These are phyloP conservation scores for Sugiyamaella qingdaonensis DNA, from an alignment of 805 yeast genomes.

Conservation along the genomic window DNA sequence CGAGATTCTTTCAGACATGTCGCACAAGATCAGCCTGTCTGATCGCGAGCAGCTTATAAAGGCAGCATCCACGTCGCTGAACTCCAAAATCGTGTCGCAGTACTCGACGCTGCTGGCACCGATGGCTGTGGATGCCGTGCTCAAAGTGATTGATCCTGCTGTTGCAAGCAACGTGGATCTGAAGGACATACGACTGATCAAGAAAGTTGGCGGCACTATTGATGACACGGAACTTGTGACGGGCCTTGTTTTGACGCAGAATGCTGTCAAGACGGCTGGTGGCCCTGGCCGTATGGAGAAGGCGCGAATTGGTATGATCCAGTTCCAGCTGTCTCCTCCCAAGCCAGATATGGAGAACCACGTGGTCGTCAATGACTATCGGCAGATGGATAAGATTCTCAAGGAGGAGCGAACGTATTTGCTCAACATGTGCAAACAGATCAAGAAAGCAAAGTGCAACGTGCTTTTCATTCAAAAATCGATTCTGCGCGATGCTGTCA, in stretches of 20 bases:
- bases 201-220: constrained; percentile 95
- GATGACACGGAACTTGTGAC: constrained; percentile 86
- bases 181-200: constrained; percentile 80
- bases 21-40: constrained; percentile 67
- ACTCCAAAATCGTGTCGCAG: constrained; percentile 94
- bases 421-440: constrained; percentile 89
- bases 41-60: constrained; percentile 81
- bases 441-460: constrained; percentile 95
- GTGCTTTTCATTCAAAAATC: constrained; percentile 87
- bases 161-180: constrained; percentile 72
- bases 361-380: constrained; percentile 93
- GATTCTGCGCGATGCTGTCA: constrained; percentile 91
- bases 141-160: constrained; percentile 63
- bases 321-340: constrained; percentile 94
- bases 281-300: constrained; percentile 94
- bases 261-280: constrained; percentile 83
- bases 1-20: constrained; percentile 79
- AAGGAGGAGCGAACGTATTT: constrained; percentile 97
- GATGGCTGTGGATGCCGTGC: constrained; percentile 87
- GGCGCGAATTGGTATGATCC: constrained; percentile 85
- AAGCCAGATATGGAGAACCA: constrained; percentile 98
- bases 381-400: constrained; percentile 98
- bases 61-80: constrained; percentile 92
- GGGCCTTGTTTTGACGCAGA: constrained; percentile 92
- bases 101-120: constrained; percentile 84